phyloP scores from a whole-genome alignment of 2,329 filamentous ascomycete genomes.

The Scedosporium dehoogii region DNA sequence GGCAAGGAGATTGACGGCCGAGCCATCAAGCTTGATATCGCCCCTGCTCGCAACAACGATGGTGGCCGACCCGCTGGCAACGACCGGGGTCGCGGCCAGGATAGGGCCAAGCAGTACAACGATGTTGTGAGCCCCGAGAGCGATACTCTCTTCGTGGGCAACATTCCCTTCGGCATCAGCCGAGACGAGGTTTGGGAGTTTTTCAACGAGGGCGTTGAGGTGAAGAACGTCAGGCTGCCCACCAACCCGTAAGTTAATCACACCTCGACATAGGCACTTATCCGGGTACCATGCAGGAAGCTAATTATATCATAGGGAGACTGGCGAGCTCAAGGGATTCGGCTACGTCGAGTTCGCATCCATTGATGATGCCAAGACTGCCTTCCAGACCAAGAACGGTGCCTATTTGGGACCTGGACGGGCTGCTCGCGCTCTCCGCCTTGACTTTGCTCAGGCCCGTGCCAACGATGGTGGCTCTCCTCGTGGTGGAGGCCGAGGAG shows the following conservation, averaged over 20 bases:
- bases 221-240: constrained; percentile 76
- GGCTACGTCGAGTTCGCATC: constrained; percentile 80
- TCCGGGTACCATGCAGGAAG: constrained; percentile 9
- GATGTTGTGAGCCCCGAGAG: constrained; percentile 71
- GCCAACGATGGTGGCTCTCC: constrained; percentile 38
- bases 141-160: constrained; percentile 85
- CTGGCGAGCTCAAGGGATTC: constrained; percentile 81
- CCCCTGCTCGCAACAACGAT: constrained; percentile 42
- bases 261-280: not conserved
- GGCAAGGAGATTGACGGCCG: constrained; percentile 66
- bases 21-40: constrained; percentile 68
- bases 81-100: constrained; percentile 46
- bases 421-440: constrained; percentile 63
- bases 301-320: constrained; percentile 45
- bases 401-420: constrained; percentile 53
- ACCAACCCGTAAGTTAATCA: constrained; percentile 58
- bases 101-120: constrained; percentile 61
- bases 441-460: constrained; percentile 67
- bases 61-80: constrained; percentile 20
- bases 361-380: constrained; percentile 72
- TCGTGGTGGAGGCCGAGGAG: constrained; percentile 40
- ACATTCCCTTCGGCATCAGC: constrained; percentile 74
- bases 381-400: constrained; percentile 61
- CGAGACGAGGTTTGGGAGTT: constrained; percentile 66
- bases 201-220: constrained; percentile 61